These are phyloP conservation scores for Ophiostoma sp. DNA, from an alignment of 2,329 filamentous ascomycete genomes.

Conservation along the genomic window DNA sequence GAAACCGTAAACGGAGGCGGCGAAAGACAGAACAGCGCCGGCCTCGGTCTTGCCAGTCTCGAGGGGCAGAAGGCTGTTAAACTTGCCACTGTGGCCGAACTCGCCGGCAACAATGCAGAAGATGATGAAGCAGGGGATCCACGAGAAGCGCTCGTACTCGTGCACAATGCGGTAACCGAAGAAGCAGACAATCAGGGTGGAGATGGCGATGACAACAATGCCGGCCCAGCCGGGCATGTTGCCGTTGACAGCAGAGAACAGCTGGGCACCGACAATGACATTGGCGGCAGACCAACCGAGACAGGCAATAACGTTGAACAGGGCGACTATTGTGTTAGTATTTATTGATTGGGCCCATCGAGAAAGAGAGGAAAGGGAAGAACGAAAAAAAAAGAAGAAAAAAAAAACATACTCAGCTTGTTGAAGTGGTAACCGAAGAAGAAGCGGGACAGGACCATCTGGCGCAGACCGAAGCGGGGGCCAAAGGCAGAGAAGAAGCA, in stretches of 20 bases:
- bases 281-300: slow-evolving; percentile 75
- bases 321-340: slow-evolving; percentile 47
- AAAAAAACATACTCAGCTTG: slow-evolving; percentile 54
- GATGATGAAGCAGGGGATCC: slow-evolving; percentile 57
- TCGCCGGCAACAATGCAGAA: slow-evolving; percentile 45
- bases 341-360: too few species aligned
- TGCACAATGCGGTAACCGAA: slow-evolving; percentile 75
- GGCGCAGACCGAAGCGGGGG: slow-evolving; percentile 53
- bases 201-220: slow-evolving; percentile 65
- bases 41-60: slow-evolving; percentile 53
- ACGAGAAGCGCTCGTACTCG: slow-evolving; percentile 68
- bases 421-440: slow-evolving; percentile 57
- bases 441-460: slow-evolving; percentile 57
- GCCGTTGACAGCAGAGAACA: slow-evolving; percentile 67
- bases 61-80: slow-evolving; percentile 42
- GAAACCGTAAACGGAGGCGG: slow-evolving; percentile 62
- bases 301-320: slow-evolving; percentile 66
- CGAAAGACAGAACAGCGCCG: slow-evolving; percentile 54
- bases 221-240: slow-evolving; percentile 67
- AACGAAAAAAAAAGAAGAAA: not conserved
- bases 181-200: slow-evolving; percentile 64
- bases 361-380: too few species aligned
- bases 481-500: slow-evolving; percentile 54
- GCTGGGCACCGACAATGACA: slow-evolving; percentile 71
- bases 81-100: slow-evolving; percentile 45